Conservation (phyloP, 345 rosid species). For the thale cress (Arabidopsis thaliana) region TAIR10.1 NC_003074.8:20639001-20639500, state of each 20-base stretch:
- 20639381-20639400: constrained; percentile 65
- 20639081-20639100: constrained; percentile 81
- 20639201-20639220: constrained; percentile 74
- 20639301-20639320: constrained; percentile 4
- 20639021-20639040: constrained; percentile 65
- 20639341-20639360: constrained; percentile 87
- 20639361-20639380: constrained; percentile 89
- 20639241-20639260: constrained; percentile 58
- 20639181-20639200: constrained; percentile 87
- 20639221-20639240: constrained; percentile 59
- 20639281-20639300: constrained; percentile 8
- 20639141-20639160: constrained; percentile 54
- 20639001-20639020: constrained; percentile 79
- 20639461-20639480: not conserved
- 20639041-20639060: constrained; percentile 56
- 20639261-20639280: not conserved
- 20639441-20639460: not conserved
- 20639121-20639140: constrained; percentile 35
- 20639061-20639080: constrained; percentile 81
- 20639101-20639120: constrained; percentile 49
- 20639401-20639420: no score
- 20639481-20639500: no score
- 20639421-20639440: not conserved
- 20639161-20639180: constrained; percentile 80
- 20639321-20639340: constrained; percentile 61